Evolutionary conservation across 129 eudicot species (phyloP), one percentile per base, ranked within the genome.

Genomic region (Helichrysum umbraculigerum): DNA sequence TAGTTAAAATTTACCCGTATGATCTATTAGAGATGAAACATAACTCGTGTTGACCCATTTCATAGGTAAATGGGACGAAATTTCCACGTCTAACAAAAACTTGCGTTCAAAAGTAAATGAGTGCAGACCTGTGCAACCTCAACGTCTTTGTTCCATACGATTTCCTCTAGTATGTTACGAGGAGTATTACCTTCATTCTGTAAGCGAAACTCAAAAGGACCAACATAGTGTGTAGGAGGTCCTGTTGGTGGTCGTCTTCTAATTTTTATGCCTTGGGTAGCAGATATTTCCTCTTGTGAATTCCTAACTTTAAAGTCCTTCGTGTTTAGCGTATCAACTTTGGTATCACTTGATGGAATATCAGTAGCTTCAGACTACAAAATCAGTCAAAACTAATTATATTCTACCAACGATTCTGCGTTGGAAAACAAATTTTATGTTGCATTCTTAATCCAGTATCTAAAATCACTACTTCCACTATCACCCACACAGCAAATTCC

Each of bases 81-180:
- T 73, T 14, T 11, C 44, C 34, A 50, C 20, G 6, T 28, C 22
- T 34, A 28, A 20, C 11, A n/a, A 32, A 35, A 73, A 19, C 1
- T 1, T 30, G 39, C 41, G 58, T 41, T 21, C 33, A 75, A 60
- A 65, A 71, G 37, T 73, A 30, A 22, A 78, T 25, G 47, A 50
- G 35, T 63, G 22, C 10, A 22, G 76, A 91, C 99, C 96, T 89
- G 86, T 19, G 88, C 37, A 60, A 94, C 92, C 86, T 94, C 99
- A 15, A 81, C 50, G 68, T 91, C 97, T 78, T 91, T 94, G 84
- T 89, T 66, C 99, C 99, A 94, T 44, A 94, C 70, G 34, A 94
- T 94, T 60, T 94, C 99, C 83, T 94, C 99, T 11, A 94, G 87
- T 62, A 91, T 91, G 79, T 94, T 94, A 42, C 91, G 91, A 5